Percentiles rank a stretch among this genome's conserved stretches.
phyloP scores from a whole-genome alignment of 2,329 filamentous ascomycete genomes.

The Fusarium falciforme region DNA sequence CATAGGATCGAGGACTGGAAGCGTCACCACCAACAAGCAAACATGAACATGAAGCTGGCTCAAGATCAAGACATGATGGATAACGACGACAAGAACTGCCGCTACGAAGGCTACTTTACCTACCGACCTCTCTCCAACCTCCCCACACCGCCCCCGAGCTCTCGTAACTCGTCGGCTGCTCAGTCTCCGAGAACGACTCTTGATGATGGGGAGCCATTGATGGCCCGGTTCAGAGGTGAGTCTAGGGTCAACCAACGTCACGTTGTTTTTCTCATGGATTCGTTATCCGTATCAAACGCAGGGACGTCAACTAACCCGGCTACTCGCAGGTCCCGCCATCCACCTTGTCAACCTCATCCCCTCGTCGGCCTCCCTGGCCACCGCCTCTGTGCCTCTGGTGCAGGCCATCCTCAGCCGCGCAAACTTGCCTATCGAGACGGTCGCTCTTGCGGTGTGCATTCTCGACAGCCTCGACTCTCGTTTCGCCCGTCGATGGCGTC shows the following conservation, averaged over 20 bases:
- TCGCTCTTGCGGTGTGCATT: constrained; percentile 74
- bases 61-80: constrained; percentile 19
- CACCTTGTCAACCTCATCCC: constrained; percentile 76
- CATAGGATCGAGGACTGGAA: constrained; percentile 38
- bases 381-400: constrained; percentile 68
- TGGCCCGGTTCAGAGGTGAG: constrained; percentile 53
- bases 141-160: constrained; percentile 73
- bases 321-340: constrained; percentile 67
- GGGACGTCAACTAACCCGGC: constrained; percentile 20
- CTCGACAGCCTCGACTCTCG: constrained; percentile 72
- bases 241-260: constrained; percentile 19
- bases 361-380: constrained; percentile 69
- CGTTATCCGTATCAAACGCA: neutral
- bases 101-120: constrained; percentile 66
- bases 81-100: constrained; percentile 32
- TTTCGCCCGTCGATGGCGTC: constrained; percentile 72
- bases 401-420: constrained; percentile 71
- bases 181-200: constrained; percentile 57
- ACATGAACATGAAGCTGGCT: constrained; percentile 40
- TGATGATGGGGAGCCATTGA: constrained; percentile 59
- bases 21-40: constrained; percentile 23
- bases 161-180: constrained; percentile 55
- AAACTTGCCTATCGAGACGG: constrained; percentile 68
- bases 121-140: constrained; percentile 76
- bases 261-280: constrained; percentile 18